Conservation (phyloP, 208 protist genomes). For the Trypanosoma platydactyli region DNA sequence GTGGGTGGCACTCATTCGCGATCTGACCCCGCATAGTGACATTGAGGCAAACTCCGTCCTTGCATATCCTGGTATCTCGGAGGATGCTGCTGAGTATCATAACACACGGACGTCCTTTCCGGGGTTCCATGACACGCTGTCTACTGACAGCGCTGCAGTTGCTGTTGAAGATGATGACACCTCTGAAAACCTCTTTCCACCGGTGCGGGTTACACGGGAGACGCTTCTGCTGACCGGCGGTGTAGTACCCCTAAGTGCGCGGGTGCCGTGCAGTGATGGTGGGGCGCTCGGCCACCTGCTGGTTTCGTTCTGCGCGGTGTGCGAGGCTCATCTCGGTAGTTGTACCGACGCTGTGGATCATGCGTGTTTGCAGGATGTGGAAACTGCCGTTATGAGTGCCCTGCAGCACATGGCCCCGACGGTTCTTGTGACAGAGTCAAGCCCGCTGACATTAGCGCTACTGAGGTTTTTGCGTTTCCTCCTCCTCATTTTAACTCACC, state of each 20-base stretch:
- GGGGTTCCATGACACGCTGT: no score
- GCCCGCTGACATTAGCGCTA: slow-evolving; percentile 5
- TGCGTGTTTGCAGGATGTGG: slow-evolving; percentile 25
- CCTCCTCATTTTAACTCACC: slow-evolving; percentile 2
- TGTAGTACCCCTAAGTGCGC: slow-evolving; percentile 79
- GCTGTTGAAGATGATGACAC: background rate
- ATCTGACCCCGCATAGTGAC: slow-evolving; percentile 53
- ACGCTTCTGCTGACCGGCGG: slow-evolving; percentile 79
- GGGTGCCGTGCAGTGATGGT: slow-evolving; percentile 51
- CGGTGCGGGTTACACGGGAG: slow-evolving; percentile 52
- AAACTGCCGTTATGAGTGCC: slow-evolving; percentile 20
- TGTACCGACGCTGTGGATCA: background rate
- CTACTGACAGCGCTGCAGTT: background rate
- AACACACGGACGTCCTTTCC: background rate
- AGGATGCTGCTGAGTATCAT: slow-evolving; percentile 9
- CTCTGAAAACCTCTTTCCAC: slow-evolving; percentile 3
- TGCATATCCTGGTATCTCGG: slow-evolving; percentile 51
- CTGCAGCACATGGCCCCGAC: slow-evolving; percentile 31
- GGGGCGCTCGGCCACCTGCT: slow-evolving; percentile 39
- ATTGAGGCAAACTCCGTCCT: slow-evolving; percentile 60
- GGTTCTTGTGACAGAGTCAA: slow-evolving; percentile 34
- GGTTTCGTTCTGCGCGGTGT: slow-evolving; percentile 28
- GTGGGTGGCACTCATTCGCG: slow-evolving; percentile 53
- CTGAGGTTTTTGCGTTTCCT: slow-evolving; percentile 20
- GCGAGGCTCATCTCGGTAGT: slow-evolving; percentile 1